phyloP scores from a whole-genome alignment of 352 stramenopile species.

The Pythium vanterpoolii region DNA sequence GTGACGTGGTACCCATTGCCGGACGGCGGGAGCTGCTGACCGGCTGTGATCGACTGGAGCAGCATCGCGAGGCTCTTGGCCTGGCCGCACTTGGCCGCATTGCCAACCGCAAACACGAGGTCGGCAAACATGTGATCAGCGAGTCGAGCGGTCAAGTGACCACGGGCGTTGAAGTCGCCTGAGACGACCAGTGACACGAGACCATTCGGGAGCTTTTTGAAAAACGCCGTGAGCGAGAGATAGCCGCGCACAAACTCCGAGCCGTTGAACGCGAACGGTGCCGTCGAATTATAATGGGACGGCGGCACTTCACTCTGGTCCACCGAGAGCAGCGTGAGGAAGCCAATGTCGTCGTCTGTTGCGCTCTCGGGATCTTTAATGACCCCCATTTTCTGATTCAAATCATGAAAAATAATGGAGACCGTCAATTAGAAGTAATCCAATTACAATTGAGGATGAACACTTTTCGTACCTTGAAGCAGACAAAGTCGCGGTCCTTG shows the following conservation, averaged over 20 bases:
- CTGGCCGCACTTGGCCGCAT: conserved; percentile 60
- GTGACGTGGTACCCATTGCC: background rate
- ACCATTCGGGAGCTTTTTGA: conserved; percentile 54
- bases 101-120: conserved; percentile 53
- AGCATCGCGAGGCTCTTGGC: conserved; percentile 72
- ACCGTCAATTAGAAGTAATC: background rate
- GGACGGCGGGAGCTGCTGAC: conserved; percentile 14
- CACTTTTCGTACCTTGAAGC: conserved; percentile 60
- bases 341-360: conserved; percentile 56
- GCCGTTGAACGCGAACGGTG: background rate
- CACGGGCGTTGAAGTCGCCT: conserved; percentile 60
- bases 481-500: conserved; percentile 66
- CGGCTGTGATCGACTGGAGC: conserved; percentile 32
- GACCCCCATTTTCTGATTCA: conserved; percentile 55
- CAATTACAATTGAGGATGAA: background rate
- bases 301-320: conserved; percentile 25
- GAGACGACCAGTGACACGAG: conserved; percentile 66
- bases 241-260: conserved; percentile 51
- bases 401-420: background rate
- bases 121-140: conserved; percentile 58
- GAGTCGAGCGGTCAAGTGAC: conserved; percentile 46
- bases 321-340: conserved; percentile 68
- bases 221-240: conserved; percentile 60
- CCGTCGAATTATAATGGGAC: background rate
- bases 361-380: conserved; percentile 18